A percentile compares a stretch with the other conserved stretches of the same genome.
Conservation (phyloP, 495 filamentous ascomycete species). For the Mycothermus thermophilus region DNA sequence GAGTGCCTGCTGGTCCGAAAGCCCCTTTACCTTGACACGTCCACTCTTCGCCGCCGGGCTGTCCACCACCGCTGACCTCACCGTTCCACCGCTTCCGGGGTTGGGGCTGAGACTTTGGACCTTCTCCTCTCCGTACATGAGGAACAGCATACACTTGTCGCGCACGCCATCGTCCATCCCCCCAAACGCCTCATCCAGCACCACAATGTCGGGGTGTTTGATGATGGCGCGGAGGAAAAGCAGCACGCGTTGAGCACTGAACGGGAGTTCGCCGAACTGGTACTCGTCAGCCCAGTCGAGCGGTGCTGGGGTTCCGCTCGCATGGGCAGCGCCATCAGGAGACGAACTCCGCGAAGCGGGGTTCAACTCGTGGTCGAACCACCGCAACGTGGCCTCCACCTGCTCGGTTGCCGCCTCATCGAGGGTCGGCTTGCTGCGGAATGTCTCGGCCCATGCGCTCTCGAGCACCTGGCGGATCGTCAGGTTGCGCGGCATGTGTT, state of each 20-base stretch:
- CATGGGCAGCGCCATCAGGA: not conserved
- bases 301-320: conserved; percentile 2
- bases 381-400: conserved; percentile 52
- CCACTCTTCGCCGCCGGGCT: conserved; percentile 26
- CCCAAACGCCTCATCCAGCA: conserved; percentile 86
- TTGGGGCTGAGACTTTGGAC: conserved; percentile 12
- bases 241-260: conserved; percentile 66
- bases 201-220: conserved; percentile 71
- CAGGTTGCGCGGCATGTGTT: conserved; percentile 73
- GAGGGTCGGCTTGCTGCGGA: conserved; percentile 52
- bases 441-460: conserved; percentile 82
- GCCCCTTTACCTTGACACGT: conserved; percentile 32
- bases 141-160: conserved; percentile 69
- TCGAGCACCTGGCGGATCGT: conserved; percentile 62
- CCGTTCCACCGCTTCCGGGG: conserved; percentile 6
- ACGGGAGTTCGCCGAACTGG: conserved; percentile 58
- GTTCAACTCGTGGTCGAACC: conserved; percentile 64
- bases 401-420: conserved; percentile 36
- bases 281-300: conserved; percentile 56
- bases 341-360: conserved; percentile 18
- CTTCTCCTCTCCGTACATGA: conserved; percentile 46
- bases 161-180: conserved; percentile 74
- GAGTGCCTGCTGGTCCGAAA: conserved; percentile 58
- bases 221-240: conserved; percentile 77
- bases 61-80: conserved; percentile 28